These are phyloP conservation scores for Suhomyces terraborum DNA, from an alignment of 1,139 yeast species.

Conservation along the genomic window DNA sequence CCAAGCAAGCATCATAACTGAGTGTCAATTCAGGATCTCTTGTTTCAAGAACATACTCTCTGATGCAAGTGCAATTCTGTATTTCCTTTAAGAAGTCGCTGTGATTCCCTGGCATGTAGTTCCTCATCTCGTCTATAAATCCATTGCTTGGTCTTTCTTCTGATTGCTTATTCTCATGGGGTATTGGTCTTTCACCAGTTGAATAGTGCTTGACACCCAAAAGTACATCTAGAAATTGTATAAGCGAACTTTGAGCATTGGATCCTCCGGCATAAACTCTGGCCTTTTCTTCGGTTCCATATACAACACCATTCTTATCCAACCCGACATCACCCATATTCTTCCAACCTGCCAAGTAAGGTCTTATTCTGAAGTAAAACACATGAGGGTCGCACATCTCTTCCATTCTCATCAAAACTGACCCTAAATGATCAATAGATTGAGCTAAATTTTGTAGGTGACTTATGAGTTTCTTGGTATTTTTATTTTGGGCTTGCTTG, in stretches of 20 bases:
- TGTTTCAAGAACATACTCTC: conserved; percentile 58
- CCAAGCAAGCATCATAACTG: conserved; percentile 86
- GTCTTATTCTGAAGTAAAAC: conserved; percentile 82
- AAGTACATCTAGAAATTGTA: conserved; percentile 81
- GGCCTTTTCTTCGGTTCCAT: conserved; percentile 65
- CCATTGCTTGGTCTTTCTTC: conserved; percentile 41
- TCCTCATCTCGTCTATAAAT: conserved; percentile 81
- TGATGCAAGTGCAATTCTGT: conserved; percentile 56
- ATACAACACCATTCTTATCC: conserved; percentile 69
- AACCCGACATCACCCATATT: conserved; percentile 88
- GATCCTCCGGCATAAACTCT: conserved; percentile 84
- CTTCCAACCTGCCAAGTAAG: conserved; percentile 92
- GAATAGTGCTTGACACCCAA: conserved; percentile 77
- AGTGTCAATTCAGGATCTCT: conserved; percentile 58
- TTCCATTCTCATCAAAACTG: conserved; percentile 78
- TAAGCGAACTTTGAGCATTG: conserved; percentile 88
- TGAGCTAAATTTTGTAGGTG: conserved; percentile 70
- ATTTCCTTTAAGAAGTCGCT: conserved; percentile 68
- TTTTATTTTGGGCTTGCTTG: conserved; percentile 33
- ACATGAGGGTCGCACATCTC: conserved; percentile 95
- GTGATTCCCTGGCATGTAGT: conserved; percentile 88
- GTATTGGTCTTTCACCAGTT: conserved; percentile 61
- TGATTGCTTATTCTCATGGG: conserved; percentile 23
- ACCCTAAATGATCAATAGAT: conserved; percentile 72
- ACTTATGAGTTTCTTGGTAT: conserved; percentile 40